These are phyloP conservation scores for Starmerella bombi DNA, from an alignment of 805 yeast genomes.

Conservation along the genomic window DNA sequence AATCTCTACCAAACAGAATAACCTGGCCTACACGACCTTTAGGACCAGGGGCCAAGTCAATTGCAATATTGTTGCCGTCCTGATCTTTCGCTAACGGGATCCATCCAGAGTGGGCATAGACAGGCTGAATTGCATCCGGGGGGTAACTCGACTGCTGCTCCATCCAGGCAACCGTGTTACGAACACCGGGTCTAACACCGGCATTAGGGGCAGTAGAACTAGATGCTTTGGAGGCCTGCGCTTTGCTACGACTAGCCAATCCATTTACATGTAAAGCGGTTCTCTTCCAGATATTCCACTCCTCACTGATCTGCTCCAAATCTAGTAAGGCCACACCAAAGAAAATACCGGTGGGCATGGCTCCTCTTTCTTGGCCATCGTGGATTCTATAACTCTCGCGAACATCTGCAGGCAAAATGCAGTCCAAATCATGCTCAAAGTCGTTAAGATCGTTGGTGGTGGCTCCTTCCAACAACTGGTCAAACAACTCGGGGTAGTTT, in stretches of 20 bases:
- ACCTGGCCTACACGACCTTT: slow-evolving; percentile 81
- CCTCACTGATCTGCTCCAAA: slow-evolving; percentile 64
- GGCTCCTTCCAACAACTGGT: slow-evolving; percentile 65
- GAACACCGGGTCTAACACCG: neutral
- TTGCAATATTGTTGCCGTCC: slow-evolving; percentile 81
- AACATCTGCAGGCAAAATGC: slow-evolving; percentile 67
- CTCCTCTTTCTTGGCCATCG: slow-evolving; percentile 81
- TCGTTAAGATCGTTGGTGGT: slow-evolving; percentile 67
- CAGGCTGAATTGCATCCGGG: slow-evolving; percentile 53
- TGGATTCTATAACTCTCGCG: slow-evolving; percentile 67
- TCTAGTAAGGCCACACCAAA: slow-evolving; percentile 73
- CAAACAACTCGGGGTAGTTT: slow-evolving; percentile 68
- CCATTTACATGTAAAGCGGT: slow-evolving; percentile 26
- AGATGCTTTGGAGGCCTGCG: slow-evolving; percentile 2
- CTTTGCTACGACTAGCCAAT: slow-evolving; percentile 8
- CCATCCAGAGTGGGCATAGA: slow-evolving; percentile 87
- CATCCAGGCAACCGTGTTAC: slow-evolving; percentile 22
- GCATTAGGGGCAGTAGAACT: neutral
- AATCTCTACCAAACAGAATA: slow-evolving; percentile 85
- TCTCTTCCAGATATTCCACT: slow-evolving; percentile 72
- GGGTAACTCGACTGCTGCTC: slow-evolving; percentile 61
- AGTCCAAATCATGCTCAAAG: slow-evolving; percentile 68
- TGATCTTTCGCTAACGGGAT: slow-evolving; percentile 80
- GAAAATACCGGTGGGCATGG: slow-evolving; percentile 61
- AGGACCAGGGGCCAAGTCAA: slow-evolving; percentile 75